Percentiles rank a stretch among this genome's conserved stretches.
Conservation (phyloP, 257 asterid species). For the Solanum tacnaense region DNA sequence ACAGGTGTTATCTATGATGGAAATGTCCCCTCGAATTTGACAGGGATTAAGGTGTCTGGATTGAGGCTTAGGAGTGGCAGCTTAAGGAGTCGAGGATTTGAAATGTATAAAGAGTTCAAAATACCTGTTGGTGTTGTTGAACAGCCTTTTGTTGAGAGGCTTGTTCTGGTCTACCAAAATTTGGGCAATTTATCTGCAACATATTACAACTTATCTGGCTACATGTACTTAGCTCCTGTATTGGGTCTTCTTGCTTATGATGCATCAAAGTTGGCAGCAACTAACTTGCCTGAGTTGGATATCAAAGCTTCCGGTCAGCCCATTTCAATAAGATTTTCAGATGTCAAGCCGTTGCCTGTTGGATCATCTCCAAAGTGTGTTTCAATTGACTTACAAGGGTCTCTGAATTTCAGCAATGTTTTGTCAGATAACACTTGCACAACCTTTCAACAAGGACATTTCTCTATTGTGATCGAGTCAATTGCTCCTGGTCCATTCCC, state of each 20-base stretch:
- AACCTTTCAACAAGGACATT: slow-evolving; percentile 56
- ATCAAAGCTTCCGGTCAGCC: slow-evolving; percentile 37
- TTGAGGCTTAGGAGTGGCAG: slow-evolving; percentile 71
- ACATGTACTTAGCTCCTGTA: slow-evolving; percentile 47
- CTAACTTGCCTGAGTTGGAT: slow-evolving; percentile 31
- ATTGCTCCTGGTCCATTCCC: slow-evolving; percentile 28
- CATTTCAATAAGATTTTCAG: slow-evolving; percentile 40
- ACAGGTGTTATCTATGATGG: slow-evolving; percentile 56
- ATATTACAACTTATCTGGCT: slow-evolving; percentile 33
- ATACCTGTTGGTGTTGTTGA: slow-evolving; percentile 44
- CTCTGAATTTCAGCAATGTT: slow-evolving; percentile 35
- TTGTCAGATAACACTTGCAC: slow-evolving; percentile 30
- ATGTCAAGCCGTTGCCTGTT: slow-evolving; percentile 13
- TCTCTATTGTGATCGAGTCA: slow-evolving; percentile 50
- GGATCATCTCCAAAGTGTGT: slow-evolving; percentile 46
- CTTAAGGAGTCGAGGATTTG: slow-evolving; percentile 35
- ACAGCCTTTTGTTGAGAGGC: slow-evolving; percentile 47
- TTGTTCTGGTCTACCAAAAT: slow-evolving; percentile 57
- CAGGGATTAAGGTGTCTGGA: slow-evolving; percentile 50
- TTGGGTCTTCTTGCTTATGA: slow-evolving; percentile 63
- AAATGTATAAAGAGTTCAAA: slow-evolving; percentile 36
- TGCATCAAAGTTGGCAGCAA: slow-evolving; percentile 39
- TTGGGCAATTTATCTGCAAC: slow-evolving; percentile 40
- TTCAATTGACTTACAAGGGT: slow-evolving; percentile 32
- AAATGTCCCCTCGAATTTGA: slow-evolving; percentile 34